phyloP scores from a whole-genome alignment of 495 filamentous ascomycete genomes.

The Penicillium goetzii region DNA sequence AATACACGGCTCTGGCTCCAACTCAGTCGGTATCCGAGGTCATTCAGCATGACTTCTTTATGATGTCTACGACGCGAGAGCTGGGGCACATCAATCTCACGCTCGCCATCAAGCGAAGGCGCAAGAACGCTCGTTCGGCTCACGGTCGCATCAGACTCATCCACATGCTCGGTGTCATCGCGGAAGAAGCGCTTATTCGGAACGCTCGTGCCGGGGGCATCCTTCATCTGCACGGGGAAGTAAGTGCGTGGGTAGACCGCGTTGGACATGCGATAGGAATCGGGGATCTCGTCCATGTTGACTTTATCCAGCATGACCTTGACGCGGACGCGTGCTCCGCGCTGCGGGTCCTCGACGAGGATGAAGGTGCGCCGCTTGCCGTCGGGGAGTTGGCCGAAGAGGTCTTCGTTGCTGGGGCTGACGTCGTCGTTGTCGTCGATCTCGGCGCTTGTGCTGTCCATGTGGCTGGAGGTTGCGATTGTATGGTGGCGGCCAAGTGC shows the following conservation, averaged over 20 bases:
- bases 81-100: slow-evolving; percentile 71
- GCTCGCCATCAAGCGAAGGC: slow-evolving; percentile 75
- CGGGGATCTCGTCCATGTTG: slow-evolving; percentile 90
- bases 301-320: slow-evolving; percentile 86
- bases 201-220: slow-evolving; percentile 65
- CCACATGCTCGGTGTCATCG: slow-evolving; percentile 57
- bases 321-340: slow-evolving; percentile 77
- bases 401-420: slow-evolving; percentile 57
- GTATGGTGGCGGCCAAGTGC: slow-evolving; percentile 49
- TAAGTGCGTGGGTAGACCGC: slow-evolving; percentile 89
- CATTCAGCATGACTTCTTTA: slow-evolving; percentile 86
- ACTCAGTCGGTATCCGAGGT: slow-evolving; percentile 90
- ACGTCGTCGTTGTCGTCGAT: slow-evolving; percentile 49
- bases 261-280: slow-evolving; percentile 85
- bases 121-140: slow-evolving; percentile 67
- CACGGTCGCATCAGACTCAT: slow-evolving; percentile 54
- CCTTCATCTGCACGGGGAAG: slow-evolving; percentile 85
- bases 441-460: slow-evolving; percentile 34
- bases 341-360: slow-evolving; percentile 84
- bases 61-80: slow-evolving; percentile 65
- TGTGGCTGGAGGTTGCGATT: slow-evolving; percentile 42
- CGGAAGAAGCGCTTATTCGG: slow-evolving; percentile 69
- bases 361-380: slow-evolving; percentile 95
- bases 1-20: slow-evolving; percentile 94
- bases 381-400: slow-evolving; percentile 86